These are phyloP conservation scores for Ambrosiella xylebori DNA, from an alignment of 2,329 filamentous ascomycete genomes.

Conservation along the genomic window DNA sequence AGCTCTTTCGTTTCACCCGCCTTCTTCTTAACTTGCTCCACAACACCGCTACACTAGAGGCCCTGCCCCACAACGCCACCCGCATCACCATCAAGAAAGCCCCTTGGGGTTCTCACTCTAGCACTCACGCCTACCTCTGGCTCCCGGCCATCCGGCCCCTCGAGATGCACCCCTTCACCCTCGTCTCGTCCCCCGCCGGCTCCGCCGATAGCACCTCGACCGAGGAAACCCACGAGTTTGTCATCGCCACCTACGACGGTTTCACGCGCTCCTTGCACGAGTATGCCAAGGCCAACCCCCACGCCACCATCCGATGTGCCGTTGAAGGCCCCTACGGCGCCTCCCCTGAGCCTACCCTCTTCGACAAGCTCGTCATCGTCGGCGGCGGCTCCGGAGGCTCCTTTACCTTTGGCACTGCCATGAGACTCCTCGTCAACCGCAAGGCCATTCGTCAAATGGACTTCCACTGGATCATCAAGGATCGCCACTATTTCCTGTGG, in stretches of 20 bases:
- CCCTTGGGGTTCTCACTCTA: constrained; percentile 29
- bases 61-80: constrained; percentile 36
- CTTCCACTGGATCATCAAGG: constrained; percentile 26
- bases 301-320: constrained; percentile 30
- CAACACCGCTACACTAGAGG: constrained; percentile 34
- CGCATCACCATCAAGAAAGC: constrained; percentile 36
- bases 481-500: constrained; percentile 23
- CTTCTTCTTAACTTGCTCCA: constrained; percentile 29
- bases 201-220: constrained; percentile 17
- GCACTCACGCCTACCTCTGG: constrained; percentile 48
- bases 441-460: constrained; percentile 15
- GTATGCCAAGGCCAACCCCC: constrained; percentile 32
- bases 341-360: constrained; percentile 32
- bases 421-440: constrained; percentile 20
- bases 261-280: constrained; percentile 40
- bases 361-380: constrained; percentile 40
- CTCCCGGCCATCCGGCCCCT: constrained; percentile 37
- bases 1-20: constrained; percentile 29
- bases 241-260: constrained; percentile 39
- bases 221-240: constrained; percentile 40
- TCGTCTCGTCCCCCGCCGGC: constrained; percentile 25
- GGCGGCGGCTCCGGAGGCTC: constrained; percentile 45
- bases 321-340: constrained; percentile 44
- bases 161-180: constrained; percentile 48
- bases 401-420: constrained; percentile 29